Evolutionary conservation across 495 filamentous ascomycete genomes (phyloP).

Genomic region (Trichoderma asperelloides): DNA sequence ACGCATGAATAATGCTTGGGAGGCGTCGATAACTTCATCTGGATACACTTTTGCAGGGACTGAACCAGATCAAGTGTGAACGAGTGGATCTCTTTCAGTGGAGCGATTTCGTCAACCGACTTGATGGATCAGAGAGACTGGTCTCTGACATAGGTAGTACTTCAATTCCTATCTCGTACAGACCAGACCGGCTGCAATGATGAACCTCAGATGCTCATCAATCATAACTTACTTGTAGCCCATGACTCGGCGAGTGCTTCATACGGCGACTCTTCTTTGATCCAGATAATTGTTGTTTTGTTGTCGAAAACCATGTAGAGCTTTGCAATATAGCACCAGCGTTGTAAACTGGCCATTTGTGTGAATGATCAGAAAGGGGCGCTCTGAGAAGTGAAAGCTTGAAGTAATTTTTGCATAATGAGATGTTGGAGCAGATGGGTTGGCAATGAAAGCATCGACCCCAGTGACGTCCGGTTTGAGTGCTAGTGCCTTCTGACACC

Average conservation of each 20-base stretch:
- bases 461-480: slow-evolving; percentile 12
- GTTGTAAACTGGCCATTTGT: slow-evolving; percentile 16
- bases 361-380: slow-evolving; percentile 20
- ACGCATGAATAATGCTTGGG: slow-evolving; percentile 15
- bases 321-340: slow-evolving; percentile 19
- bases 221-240: slow-evolving; percentile 19
- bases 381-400: slow-evolving; percentile 19
- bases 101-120: slow-evolving; percentile 18
- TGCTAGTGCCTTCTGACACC: slow-evolving; percentile 12
- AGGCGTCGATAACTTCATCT: slow-evolving; percentile 14
- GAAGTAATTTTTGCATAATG: slow-evolving; percentile 25
- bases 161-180: slow-evolving; percentile 16
- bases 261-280: slow-evolving; percentile 19
- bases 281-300: slow-evolving; percentile 17
- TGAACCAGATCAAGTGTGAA: slow-evolving; percentile 19
- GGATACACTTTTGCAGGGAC: slow-evolving; percentile 19
- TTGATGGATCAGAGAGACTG: slow-evolving; percentile 19
- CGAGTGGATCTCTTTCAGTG: slow-evolving; percentile 18
- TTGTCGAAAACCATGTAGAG: slow-evolving; percentile 20
- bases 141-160: slow-evolving; percentile 16
- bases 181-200: slow-evolving; percentile 21
- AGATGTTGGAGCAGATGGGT: slow-evolving; percentile 19
- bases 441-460: slow-evolving; percentile 22
- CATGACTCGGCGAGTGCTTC: slow-evolving; percentile 15
- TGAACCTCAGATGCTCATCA: slow-evolving; percentile 21